Percentiles rank a stretch among this genome's conserved stretches.
Conservation (phyloP, 2,329 filamentous ascomycete genomes). For the Aspergillus sp. region DNA sequence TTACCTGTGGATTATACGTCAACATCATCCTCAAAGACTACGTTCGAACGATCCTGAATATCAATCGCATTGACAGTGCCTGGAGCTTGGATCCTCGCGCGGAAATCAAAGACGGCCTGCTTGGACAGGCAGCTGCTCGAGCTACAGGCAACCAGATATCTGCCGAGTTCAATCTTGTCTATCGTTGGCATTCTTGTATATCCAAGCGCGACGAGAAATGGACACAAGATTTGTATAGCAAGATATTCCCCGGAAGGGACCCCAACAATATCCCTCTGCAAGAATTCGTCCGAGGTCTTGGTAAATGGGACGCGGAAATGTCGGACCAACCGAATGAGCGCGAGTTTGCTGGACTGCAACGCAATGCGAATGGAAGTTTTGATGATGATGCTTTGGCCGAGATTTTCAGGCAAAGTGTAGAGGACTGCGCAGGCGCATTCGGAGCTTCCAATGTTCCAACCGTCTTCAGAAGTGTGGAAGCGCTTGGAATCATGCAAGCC, state of each 20-base stretch:
- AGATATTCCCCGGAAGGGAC: slow-evolving; percentile 45
- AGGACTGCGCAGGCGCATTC: slow-evolving; percentile 61
- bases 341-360: slow-evolving; percentile 51
- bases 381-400: slow-evolving; percentile 58
- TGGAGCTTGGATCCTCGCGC: slow-evolving; percentile 65
- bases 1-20: slow-evolving; percentile 56
- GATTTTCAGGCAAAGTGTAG: slow-evolving; percentile 58
- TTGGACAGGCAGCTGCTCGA: slow-evolving; percentile 49
- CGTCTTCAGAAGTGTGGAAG: slow-evolving; percentile 60
- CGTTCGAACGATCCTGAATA: slow-evolving; percentile 60
- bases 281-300: slow-evolving; percentile 42
- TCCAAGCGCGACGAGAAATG: slow-evolving; percentile 62
- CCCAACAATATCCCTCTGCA: slow-evolving; percentile 33
- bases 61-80: slow-evolving; percentile 58
- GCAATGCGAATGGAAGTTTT: slow-evolving; percentile 53
- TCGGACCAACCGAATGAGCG: slow-evolving; percentile 48
- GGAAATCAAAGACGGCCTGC: slow-evolving; percentile 52
- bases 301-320: slow-evolving; percentile 41
- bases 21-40: slow-evolving; percentile 61
- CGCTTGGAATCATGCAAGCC: slow-evolving; percentile 62
- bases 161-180: slow-evolving; percentile 68
- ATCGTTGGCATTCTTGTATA: slow-evolving; percentile 64
- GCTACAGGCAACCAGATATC: slow-evolving; percentile 67
- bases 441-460: slow-evolving; percentile 60
- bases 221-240: slow-evolving; percentile 56